Base-by-base conservation (phyloP, 495 filamentous ascomycete genomes). In the Neurospora sp. region DNA sequence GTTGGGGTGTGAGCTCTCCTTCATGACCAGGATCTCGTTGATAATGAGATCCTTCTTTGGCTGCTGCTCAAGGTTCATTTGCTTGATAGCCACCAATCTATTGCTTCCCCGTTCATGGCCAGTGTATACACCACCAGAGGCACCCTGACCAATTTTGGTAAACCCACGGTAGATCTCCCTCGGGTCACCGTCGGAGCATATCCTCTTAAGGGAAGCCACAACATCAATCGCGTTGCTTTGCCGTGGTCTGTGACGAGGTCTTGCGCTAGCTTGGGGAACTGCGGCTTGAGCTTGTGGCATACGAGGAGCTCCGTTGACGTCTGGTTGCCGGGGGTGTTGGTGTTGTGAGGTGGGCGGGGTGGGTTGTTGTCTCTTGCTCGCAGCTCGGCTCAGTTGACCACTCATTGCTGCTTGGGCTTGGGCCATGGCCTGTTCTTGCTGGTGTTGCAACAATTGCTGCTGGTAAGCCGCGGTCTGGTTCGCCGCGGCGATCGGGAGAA, bases 41-140 rank as follows among this genome's bases (percentile, higher is more conserved):
- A 99, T 97, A 75, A 99, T 99, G 8, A 98, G 85, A 77, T 99
- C 96, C 81, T 99, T 99, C 87, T 98, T 99, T 7, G 96, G 96
- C 75, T 99, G 96, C 80, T 98, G 90, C 79, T 98, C 96, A 69
- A 99, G 84, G 74, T 99, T 98, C 96, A 99, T 99, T 85, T 99
- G 96, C 82, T 99, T 99, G 84, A 99, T 98, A 31, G 96, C 96
- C 71, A 99, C 96, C 75, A 94, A 92, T 70, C 89, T 89, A 78
- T 96, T 96, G 31, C 89, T 90, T 31, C 88, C 90, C 75, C 87
- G 87, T 80, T 97, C 92, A 80, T 95, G 94, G 1, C 96, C 96
- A 12, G 94, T 97, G 77, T 89, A 99, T 3, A 99, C 96, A 72
- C 96, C 96, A 72, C 96, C 96, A 16, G 96, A 99, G 39, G 96